Base-by-base conservation (phyloP, 495 filamentous ascomycete species). In the Xylaria flabelliformis region DNA sequence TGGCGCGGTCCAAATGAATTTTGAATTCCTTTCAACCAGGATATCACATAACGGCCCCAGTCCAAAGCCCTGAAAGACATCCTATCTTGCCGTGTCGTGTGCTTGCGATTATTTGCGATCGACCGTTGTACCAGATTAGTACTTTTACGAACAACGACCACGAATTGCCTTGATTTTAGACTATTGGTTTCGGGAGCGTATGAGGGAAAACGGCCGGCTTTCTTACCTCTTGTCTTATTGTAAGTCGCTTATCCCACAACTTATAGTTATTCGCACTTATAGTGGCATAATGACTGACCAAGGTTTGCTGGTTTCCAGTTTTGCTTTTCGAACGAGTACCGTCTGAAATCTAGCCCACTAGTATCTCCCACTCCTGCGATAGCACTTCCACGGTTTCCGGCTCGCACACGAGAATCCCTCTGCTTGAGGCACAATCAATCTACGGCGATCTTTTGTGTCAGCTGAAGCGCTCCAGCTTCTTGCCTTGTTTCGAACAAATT, bases 271-370 rank as follows among this genome's bases (percentile, higher is more conserved):
- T 50, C 63, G 61, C 50, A 48, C 48, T 53, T 36, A 34, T 48
- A 58, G 24, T 48, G 51, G 63, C 36, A 65, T 55, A 9, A 50
- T 51, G 39, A 36, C 59, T 72, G 50, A 72, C 63, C 41, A 64
- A 61, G 48, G 50, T 50, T 64, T 48, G 70, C 29, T 46, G 44
- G 29, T 65, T 46, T 71, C 61, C 29, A 66, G 70, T 50, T 10
- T 59, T 44, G 29, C 29, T 46, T 36, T 50, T 51, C 61, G 70
- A 65, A 59, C 41, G 70, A 67, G 42, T 65, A 58, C 26, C 39
- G 39, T 59, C 51, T 34, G 26, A 24, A 67, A 61, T 44, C 51
- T 26, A 26, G 17, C 15, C 53, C 50, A 66, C 50, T 51, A 17
- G 19, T n/a, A 39, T 36, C 41, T 34, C 17, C 69, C 46, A 56